Evolutionary conservation across 2,329 filamentous ascomycete genomes (phyloP).

Genomic region (Penicillium sp.): DNA sequence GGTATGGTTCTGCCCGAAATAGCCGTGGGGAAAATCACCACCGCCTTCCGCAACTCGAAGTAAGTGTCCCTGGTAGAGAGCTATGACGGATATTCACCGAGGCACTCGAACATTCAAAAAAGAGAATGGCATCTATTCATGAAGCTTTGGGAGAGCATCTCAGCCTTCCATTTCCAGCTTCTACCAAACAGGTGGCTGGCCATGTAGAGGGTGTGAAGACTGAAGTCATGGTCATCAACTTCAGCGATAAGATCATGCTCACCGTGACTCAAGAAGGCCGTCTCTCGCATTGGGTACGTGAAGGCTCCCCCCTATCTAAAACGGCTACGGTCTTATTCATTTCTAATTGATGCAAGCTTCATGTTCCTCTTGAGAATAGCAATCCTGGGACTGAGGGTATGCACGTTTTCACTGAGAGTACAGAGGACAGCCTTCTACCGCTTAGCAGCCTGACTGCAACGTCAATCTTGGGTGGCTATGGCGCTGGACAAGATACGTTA

Average conservation of each 20-base stretch:
- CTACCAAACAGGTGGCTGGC: slow-evolving; percentile 54
- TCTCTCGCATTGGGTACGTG: slow-evolving; percentile 80
- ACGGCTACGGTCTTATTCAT: background rate
- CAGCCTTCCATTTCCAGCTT: slow-evolving; percentile 61
- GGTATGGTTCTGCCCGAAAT: slow-evolving; percentile 15
- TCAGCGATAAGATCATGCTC: slow-evolving; percentile 84
- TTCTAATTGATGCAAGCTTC: slow-evolving; percentile 19
- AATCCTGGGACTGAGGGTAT: slow-evolving; percentile 33
- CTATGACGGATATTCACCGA: background rate
- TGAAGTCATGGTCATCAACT: slow-evolving; percentile 64
- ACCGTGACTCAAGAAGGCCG: slow-evolving; percentile 81
- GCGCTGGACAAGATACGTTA: slow-evolving; percentile 69
- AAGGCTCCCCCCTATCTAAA: background rate
- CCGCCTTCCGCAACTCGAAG: slow-evolving; percentile 4
- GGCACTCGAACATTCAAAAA: background rate
- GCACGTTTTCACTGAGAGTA: slow-evolving; percentile 36
- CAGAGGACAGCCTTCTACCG: slow-evolving; percentile 60
- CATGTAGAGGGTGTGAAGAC: slow-evolving; percentile 64
- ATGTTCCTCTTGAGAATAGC: slow-evolving; percentile 29
- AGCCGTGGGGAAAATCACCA: slow-evolving; percentile 16
- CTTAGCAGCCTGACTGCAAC: slow-evolving; percentile 77
- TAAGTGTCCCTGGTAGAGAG: slow-evolving; percentile 1
- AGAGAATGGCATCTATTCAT: slow-evolving; percentile 25
- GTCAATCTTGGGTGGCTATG: slow-evolving; percentile 78
- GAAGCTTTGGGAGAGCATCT: slow-evolving; percentile 36